These are phyloP conservation scores for Solanum bulbocastanum DNA, from an alignment of 257 asterid genomes.

Conservation along the genomic window DNA sequence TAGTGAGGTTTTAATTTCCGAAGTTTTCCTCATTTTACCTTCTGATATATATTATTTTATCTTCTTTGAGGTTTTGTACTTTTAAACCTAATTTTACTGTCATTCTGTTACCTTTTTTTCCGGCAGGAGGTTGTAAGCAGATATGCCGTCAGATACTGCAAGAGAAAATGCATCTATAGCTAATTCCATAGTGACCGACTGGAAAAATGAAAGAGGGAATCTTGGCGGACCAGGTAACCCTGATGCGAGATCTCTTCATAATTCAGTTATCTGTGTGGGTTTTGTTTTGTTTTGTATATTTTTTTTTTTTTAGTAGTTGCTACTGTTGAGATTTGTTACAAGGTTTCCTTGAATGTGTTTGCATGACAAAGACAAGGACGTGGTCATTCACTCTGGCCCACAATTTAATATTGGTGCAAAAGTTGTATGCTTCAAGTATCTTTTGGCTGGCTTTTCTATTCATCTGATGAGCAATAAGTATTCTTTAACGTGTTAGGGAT, in stretches of 20 bases:
- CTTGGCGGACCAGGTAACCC: constrained; percentile 45
- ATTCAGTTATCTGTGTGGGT: background rate
- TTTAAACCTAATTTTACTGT: background rate
- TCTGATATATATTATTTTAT: background rate
- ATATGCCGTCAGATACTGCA: constrained; percentile 48
- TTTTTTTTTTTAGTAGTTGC: background rate
- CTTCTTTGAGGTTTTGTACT: background rate
- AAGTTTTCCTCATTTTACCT: background rate
- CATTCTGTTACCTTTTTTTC: background rate
- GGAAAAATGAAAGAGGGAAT: constrained; percentile 30
- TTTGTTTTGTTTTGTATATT: background rate
- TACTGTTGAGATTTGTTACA: background rate
- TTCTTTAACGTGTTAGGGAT: background rate
- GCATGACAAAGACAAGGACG: background rate
- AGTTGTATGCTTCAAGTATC: background rate
- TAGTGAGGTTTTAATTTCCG: background rate
- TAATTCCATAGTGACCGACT: constrained; percentile 38
- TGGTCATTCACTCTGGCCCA: background rate
- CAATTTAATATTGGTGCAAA: background rate
- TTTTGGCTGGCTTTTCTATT: background rate
- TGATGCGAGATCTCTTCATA: constrained; percentile 6
- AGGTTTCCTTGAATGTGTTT: background rate
- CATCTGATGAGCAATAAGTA: background rate
- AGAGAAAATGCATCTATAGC: constrained; percentile 36
- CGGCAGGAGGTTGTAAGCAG: constrained; percentile 6